Evolutionary conservation across 2,329 filamentous ascomycete species (phyloP), one percentile per base, ranked within the genome.

Genomic region (Madurella mycetomatis): DNA sequence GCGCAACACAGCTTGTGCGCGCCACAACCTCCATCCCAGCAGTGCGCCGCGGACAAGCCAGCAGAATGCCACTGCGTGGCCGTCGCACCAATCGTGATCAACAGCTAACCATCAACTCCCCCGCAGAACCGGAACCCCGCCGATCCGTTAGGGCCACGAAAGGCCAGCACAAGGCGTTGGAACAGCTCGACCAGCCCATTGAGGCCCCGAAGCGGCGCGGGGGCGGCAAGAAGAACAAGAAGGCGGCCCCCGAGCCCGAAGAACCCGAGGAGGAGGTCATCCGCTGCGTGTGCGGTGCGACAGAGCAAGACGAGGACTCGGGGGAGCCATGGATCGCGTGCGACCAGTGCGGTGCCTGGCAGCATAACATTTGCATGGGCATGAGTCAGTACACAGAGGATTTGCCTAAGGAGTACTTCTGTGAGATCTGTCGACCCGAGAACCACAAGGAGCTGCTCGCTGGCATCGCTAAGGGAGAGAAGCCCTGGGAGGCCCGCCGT

Each of bases 91-190:
- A 15, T 47, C 49, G 47, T 25, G 43, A 41, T 7, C 54, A 53
- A 18, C 40, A 57, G 58, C 65, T 66, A 51, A 66, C 59, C 46
- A 49, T 3, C 44, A 13, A 40, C 5, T 18, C 47, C 48, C 46
- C 64, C 72, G 70, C 70, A 69, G 79, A 84, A 72, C 71, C 75
- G 55, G 92, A 96, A 81, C 89, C 91, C 55, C 87, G 94, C 70
- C 89, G 94, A 69, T 99, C 94, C 42, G 92, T 94, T 61, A 88
- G 94, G 66, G 91, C 92, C 65, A 99, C 94, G 60, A 99, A 99
- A 70, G 94, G 94, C 69, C 92, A 96, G 66, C 91, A 97, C 72
- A 96, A 96, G 72, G 87, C 88, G 61, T 86, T 90, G 64, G 91
- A 96, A 67, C 79, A 87, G 53, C 81, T 88, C 63, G 87, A 90